phyloP scores from a whole-genome alignment of 371 early-diverging fungal genomes.

The Mucor irregularis region DNA sequence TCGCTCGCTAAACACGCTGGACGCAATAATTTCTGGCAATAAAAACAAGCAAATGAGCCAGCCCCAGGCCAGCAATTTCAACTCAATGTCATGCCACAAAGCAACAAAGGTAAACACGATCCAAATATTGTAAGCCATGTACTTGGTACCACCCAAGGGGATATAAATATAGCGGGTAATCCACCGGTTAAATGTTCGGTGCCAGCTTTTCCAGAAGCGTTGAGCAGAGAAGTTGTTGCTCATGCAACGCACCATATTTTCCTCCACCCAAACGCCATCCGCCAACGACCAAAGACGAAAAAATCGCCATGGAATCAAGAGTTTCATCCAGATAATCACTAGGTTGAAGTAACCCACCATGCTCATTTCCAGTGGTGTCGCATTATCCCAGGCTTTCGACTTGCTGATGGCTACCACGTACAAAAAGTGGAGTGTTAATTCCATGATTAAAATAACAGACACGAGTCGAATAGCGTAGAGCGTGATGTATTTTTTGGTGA shows the following conservation, averaged over 20 bases:
- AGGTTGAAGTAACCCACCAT: constrained; percentile 84
- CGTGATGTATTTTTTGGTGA: constrained; percentile 36
- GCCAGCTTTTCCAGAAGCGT: constrained; percentile 95
- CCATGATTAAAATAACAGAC: constrained; percentile 70
- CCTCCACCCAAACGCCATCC: constrained; percentile 83
- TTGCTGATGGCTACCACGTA: constrained; percentile 88
- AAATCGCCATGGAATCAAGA: constrained; percentile 92
- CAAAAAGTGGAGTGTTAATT: constrained; percentile 75
- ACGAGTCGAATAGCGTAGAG: constrained; percentile 56
- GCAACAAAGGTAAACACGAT: constrained; percentile 94
- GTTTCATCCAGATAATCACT: constrained; percentile 87
- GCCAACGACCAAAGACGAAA: constrained; percentile 89
- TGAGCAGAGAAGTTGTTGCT: constrained; percentile 88
- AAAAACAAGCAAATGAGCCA: constrained; percentile 89
- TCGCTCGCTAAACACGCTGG: constrained; percentile 58
- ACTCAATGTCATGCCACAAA: constrained; percentile 92
- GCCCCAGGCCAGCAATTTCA: constrained; percentile 87
- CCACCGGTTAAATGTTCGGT: constrained; percentile 91
- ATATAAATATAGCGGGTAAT: constrained; percentile 88
- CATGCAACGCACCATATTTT: constrained; percentile 95
- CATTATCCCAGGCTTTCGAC: constrained; percentile 74
- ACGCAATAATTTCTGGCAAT: constrained; percentile 78
- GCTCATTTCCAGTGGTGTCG: constrained; percentile 73
- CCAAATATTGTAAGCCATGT: constrained; percentile 71
- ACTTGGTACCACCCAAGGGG: constrained; percentile 81